These are phyloP conservation scores for Arachnomyces sp. DNA, from an alignment of 2,329 filamentous ascomycete genomes.

Conservation along the genomic window DNA sequence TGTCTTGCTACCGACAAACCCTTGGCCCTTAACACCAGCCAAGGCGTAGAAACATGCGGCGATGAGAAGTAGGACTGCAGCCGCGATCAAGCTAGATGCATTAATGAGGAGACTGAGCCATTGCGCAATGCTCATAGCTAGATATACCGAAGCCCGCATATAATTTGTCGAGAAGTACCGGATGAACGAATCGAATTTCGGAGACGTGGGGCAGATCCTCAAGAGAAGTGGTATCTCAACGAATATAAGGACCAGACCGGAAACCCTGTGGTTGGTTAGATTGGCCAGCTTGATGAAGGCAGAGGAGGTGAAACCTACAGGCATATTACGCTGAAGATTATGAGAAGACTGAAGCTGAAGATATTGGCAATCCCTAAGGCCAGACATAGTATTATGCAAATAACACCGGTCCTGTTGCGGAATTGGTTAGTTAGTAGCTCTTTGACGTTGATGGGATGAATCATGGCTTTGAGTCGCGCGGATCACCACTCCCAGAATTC, in stretches of 20 bases:
- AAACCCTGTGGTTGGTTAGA: constrained; percentile 52
- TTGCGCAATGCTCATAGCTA: constrained; percentile 70
- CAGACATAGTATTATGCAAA: constrained; percentile 59
- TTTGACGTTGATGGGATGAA: too few relatives aligned
- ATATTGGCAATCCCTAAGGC: constrained; percentile 63
- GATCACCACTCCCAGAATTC: too few relatives aligned
- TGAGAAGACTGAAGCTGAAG: constrained; percentile 52
- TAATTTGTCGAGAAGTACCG: constrained; percentile 93
- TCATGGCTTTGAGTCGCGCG: too few relatives aligned
- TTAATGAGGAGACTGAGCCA: constrained; percentile 67
- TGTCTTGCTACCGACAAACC: constrained; percentile 69
- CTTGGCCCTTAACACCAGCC: constrained; percentile 38
- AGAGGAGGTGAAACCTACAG: constrained; percentile 38
- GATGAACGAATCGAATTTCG: constrained; percentile 80
- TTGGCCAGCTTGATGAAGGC: not conserved
- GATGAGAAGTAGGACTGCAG: constrained; percentile 70
- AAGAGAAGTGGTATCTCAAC: constrained; percentile 89
- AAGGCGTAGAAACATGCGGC: constrained; percentile 68
- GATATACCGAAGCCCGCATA: constrained; percentile 86
- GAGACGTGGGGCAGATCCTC: constrained; percentile 92
- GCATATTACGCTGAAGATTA: constrained; percentile 54
- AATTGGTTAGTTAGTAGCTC: not conserved
- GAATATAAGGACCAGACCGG: constrained; percentile 68
- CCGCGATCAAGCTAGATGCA: constrained; percentile 71
- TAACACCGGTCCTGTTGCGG: constrained; percentile 39